Evolutionary conservation across 2,329 filamentous ascomycete genomes (phyloP).

Genomic region (Ophiostoma ulmi): DNA sequence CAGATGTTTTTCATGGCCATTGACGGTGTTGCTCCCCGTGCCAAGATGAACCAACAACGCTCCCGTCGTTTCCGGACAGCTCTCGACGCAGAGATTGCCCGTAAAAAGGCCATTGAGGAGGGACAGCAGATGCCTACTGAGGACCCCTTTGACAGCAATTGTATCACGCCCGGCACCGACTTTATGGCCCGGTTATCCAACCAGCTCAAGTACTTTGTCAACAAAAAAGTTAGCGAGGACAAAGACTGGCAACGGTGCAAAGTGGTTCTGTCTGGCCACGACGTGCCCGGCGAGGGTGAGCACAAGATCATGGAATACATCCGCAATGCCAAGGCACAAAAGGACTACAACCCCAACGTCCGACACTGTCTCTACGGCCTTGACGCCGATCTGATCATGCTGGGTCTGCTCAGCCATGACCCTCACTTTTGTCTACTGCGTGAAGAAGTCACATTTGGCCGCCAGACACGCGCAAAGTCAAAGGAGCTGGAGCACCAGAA

Average conservation of each 20-base stretch:
- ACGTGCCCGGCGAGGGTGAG: constrained; percentile 95
- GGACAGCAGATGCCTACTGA: constrained; percentile 92
- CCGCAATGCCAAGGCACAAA: constrained; percentile 91
- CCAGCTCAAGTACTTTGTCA: constrained; percentile 97
- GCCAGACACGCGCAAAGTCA: constrained; percentile 78
- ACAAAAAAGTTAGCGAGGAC: constrained; percentile 97
- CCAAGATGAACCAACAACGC: constrained; percentile 99
- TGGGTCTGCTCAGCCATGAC: constrained; percentile 93
- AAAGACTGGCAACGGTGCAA: constrained; percentile 96
- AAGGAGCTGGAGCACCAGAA: constrained; percentile 98
- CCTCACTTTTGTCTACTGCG: constrained; percentile 95
- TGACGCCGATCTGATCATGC: constrained; percentile 97
- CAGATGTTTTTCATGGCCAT: constrained; percentile 99
- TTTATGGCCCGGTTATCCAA: constrained; percentile 96
- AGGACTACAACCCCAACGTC: constrained; percentile 84
- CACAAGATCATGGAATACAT: constrained; percentile 99
- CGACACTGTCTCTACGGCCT: constrained; percentile 96
- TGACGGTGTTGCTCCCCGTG: constrained; percentile 91
- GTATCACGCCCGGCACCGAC: constrained; percentile 90
- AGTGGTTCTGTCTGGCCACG: constrained; percentile 92
- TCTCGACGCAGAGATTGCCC: constrained; percentile 79
- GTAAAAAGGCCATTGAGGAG: constrained; percentile 85
- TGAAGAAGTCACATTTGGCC: constrained; percentile 96
- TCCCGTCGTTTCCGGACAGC: constrained; percentile 92
- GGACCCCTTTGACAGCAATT: constrained; percentile 96